A percentile compares a stretch with the other conserved stretches of the same genome.
These are phyloP conservation scores for Gremmenia infestans DNA, from an alignment of 2,329 filamentous ascomycete species.

Conservation along the genomic window DNA sequence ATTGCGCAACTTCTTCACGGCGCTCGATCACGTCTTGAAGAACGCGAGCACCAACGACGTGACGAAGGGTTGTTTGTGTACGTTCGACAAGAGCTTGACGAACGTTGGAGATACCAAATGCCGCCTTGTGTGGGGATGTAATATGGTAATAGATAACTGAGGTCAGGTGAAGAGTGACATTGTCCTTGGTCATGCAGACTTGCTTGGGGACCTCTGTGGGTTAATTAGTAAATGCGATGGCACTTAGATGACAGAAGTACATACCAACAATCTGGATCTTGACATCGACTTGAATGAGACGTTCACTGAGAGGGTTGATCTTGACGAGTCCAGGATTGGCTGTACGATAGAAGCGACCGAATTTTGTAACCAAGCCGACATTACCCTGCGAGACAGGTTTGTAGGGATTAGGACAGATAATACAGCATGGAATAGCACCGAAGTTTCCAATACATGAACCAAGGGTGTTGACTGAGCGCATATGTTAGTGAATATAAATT, in stretches of 20 bases:
- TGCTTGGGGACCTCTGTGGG: conserved; percentile 79
- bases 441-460: conserved; percentile 70
- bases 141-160: conserved; percentile 99
- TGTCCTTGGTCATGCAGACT: conserved; percentile 99
- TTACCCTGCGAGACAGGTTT: conserved; percentile 89
- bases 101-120: conserved; percentile 93
- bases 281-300: conserved; percentile 87
- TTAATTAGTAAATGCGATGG: neutral
- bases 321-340: conserved; percentile 96
- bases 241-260: conserved; percentile 19
- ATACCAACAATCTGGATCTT: conserved; percentile 91
- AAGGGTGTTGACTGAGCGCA: conserved; percentile 58
- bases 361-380: conserved; percentile 92
- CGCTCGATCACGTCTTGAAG: conserved; percentile 98
- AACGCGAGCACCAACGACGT: conserved; percentile 92
- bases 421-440: conserved; percentile 86
- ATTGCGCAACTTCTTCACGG: conserved; percentile 92
- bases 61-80: conserved; percentile 93
- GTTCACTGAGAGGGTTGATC: conserved; percentile 92
- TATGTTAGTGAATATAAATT: neutral
- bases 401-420: conserved; percentile 92
- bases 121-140: conserved; percentile 88
- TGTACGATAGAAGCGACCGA: conserved; percentile 89
- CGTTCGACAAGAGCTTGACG: conserved; percentile 95
- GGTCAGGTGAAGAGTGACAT: conserved; percentile 87